phyloP scores from a whole-genome alignment of 2,329 filamentous ascomycete genomes.

The Fusarium cicatricum region DNA sequence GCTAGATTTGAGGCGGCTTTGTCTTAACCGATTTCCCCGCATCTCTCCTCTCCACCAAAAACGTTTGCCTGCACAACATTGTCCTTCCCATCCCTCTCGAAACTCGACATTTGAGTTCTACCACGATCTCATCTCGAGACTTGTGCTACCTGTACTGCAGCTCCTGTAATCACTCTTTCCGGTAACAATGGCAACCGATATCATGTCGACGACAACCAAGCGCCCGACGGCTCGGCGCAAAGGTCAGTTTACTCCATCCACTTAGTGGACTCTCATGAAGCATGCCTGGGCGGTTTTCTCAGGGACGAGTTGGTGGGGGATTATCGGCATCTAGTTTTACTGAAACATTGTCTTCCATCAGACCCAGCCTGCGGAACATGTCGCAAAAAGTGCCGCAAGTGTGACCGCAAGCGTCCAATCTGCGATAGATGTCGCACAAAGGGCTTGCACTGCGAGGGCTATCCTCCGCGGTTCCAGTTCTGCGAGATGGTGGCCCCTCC shows the following conservation, averaged over 20 bases:
- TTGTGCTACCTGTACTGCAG: too few relatives aligned
- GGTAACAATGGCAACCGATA: slow-evolving; percentile 20
- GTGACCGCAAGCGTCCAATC: slow-evolving; percentile 41
- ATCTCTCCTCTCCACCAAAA: too few relatives aligned
- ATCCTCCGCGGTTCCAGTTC: slow-evolving; percentile 43
- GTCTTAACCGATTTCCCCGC: too few relatives aligned
- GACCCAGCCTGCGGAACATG: slow-evolving; percentile 45
- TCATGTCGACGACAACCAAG: neutral
- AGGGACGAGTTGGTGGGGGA: too few relatives aligned
- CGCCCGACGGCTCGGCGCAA: slow-evolving; percentile 34
- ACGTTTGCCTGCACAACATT: too few relatives aligned
- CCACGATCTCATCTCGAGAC: too few relatives aligned
- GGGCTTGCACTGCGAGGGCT: slow-evolving; percentile 44
- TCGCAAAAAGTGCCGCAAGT: slow-evolving; percentile 46
- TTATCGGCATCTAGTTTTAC: too few relatives aligned
- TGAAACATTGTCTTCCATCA: neutral
- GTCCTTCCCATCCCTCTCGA: too few relatives aligned
- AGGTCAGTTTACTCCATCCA: slow-evolving; percentile 7
- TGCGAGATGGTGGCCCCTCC: slow-evolving; percentile 22
- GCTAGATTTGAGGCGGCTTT: too few relatives aligned
- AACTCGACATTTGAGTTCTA: too few relatives aligned
- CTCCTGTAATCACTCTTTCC: neutral
- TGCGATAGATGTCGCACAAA: slow-evolving; percentile 43
- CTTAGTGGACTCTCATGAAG: neutral
- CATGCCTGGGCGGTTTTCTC: too few relatives aligned